Evolutionary conservation across 2,329 filamentous ascomycete genomes (phyloP).

Genomic region (Aureobasidium sp.): DNA sequence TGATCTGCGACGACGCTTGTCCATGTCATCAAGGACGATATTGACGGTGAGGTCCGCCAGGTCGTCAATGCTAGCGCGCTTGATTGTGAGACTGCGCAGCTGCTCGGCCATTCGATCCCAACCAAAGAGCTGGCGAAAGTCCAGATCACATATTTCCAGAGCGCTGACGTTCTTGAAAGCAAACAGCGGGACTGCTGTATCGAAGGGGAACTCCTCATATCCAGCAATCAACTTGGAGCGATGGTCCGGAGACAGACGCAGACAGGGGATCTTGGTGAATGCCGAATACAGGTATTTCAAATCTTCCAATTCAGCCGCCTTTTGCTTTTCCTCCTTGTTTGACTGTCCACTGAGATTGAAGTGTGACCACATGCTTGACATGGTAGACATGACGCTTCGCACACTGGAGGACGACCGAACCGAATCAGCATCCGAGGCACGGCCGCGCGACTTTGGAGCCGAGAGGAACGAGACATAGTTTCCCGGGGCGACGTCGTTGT

Average conservation of each 20-base stretch:
- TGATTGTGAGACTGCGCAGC: conserved; percentile 79
- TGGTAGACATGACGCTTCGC: conserved; percentile 92
- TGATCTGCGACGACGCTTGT: conserved; percentile 79
- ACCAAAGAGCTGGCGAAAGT: conserved; percentile 94
- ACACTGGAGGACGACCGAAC: conserved; percentile 95
- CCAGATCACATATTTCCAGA: conserved; percentile 88
- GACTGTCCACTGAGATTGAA: conserved; percentile 76
- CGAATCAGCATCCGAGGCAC: conserved; percentile 76
- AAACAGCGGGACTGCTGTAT: conserved; percentile 92
- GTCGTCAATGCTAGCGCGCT: conserved; percentile 80
- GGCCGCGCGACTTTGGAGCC: conserved; percentile 70
- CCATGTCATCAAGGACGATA: conserved; percentile 94
- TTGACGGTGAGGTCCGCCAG: conserved; percentile 83
- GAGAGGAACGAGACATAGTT: conserved; percentile 96
- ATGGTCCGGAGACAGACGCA: conserved; percentile 86
- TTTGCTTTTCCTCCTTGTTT: conserved; percentile 82
- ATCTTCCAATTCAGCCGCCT: conserved; percentile 75
- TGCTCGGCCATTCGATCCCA: conserved; percentile 95
- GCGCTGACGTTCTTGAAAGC: conserved; percentile 95
- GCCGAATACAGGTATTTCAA: conserved; percentile 95
- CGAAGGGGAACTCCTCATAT: conserved; percentile 96
- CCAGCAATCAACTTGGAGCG: conserved; percentile 82
- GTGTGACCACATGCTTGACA: conserved; percentile 87
- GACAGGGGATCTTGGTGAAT: conserved; percentile 94
- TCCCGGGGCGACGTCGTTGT: conserved; percentile 75